Percentiles rank a stretch among this genome's conserved stretches.
Evolutionary conservation across 2,329 filamentous ascomycete genomes (phyloP).

Genomic region (Rugonectria rugulosa): DNA sequence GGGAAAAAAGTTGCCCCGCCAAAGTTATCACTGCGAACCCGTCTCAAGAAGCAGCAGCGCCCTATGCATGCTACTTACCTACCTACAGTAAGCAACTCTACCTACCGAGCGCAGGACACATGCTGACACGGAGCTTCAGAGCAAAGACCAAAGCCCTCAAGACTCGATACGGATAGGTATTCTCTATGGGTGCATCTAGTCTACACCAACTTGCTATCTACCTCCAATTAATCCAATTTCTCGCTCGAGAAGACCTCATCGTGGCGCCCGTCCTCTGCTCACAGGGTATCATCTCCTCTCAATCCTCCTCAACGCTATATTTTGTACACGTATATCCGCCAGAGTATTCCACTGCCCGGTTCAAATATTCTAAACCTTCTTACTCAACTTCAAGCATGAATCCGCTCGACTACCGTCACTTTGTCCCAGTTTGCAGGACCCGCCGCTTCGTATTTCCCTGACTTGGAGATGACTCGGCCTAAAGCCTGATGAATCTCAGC

Average conservation of each 20-base stretch:
- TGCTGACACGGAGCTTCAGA: too few relatives aligned
- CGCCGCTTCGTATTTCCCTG: constrained; percentile 72
- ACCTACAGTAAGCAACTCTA: too few relatives aligned
- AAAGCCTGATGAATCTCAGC: constrained; percentile 85
- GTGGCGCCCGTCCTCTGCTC: constrained; percentile 11
- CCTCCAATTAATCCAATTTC: neutral
- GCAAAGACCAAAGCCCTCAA: too few relatives aligned
- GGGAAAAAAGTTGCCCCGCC: too few relatives aligned
- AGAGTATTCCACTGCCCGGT: neutral
- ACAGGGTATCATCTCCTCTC: constrained; percentile 37
- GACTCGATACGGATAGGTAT: too few relatives aligned
- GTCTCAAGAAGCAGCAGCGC: too few relatives aligned
- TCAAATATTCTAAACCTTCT: neutral
- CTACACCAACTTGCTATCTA: too few relatives aligned
- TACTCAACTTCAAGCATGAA: constrained; percentile 31
- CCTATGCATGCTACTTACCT: too few relatives aligned
- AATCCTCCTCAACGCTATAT: constrained; percentile 6
- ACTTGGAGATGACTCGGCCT: constrained; percentile 84
- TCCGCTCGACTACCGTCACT: constrained; percentile 41
- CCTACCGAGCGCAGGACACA: too few relatives aligned
- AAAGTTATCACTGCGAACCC: too few relatives aligned
- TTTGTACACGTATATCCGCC: neutral
- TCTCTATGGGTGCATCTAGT: too few relatives aligned
- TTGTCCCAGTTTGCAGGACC: constrained; percentile 62
- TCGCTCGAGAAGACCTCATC: neutral